phyloP scores from a whole-genome alignment of 306 rosid species.

The Vicia villosa region DNA sequence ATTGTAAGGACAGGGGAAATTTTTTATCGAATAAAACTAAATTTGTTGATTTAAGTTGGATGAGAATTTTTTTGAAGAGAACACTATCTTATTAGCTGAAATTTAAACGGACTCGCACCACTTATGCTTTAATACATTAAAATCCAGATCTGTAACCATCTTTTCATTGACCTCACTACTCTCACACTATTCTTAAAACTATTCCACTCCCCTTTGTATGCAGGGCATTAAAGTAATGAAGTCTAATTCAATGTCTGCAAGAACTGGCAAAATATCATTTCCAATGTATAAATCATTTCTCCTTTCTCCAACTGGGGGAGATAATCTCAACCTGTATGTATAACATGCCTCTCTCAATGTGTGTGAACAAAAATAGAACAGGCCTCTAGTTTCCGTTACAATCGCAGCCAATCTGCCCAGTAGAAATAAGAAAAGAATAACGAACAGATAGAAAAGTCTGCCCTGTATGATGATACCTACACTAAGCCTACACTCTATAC shows the following conservation, averaged over 20 bases:
- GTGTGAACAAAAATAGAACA: slow-evolving; percentile 42
- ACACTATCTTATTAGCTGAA: too few species aligned
- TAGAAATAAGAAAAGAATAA: slow-evolving; percentile 40
- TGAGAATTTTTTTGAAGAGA: too few species aligned
- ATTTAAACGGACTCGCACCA: too few species aligned
- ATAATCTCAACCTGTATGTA: slow-evolving; percentile 33
- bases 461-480: slow-evolving; percentile 50
- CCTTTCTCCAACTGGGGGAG: slow-evolving; percentile 30
- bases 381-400: slow-evolving; percentile 35
- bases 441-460: slow-evolving; percentile 47
- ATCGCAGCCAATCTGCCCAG: slow-evolving; percentile 38
- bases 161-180: neutral
- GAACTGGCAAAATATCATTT: slow-evolving; percentile 13
- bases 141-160: neutral
- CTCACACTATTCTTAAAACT: neutral
- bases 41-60: too few species aligned
- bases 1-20: too few species aligned
- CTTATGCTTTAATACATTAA: neutral
- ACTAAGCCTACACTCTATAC: slow-evolving; percentile 59
- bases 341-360: slow-evolving; percentile 40
- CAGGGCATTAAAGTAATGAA: neutral
- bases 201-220: neutral
- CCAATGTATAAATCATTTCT: slow-evolving; percentile 41
- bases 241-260: neutral
- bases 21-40: too few species aligned